Conservation (phyloP, 1,284 basidiomycete genomes). For the Cutaneotrichosporon cavernicola region DNA sequence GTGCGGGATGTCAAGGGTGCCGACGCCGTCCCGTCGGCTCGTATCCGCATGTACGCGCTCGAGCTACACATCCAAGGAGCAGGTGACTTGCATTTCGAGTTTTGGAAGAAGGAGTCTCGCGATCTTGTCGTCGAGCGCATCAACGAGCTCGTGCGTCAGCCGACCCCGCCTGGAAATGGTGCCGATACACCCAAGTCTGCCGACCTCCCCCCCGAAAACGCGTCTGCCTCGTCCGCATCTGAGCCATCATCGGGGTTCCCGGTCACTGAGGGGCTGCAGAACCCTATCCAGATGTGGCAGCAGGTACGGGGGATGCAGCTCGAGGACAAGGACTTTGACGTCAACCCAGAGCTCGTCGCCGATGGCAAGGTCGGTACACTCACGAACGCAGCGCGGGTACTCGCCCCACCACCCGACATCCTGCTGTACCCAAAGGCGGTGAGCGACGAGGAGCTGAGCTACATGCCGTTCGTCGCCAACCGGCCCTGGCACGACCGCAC, state of each 20-base stretch:
- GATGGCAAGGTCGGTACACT: slow-evolving; percentile 8
- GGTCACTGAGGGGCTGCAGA: background rate
- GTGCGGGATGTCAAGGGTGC: slow-evolving; percentile 56
- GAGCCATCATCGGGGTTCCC: background rate
- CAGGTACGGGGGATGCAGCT: slow-evolving; percentile 6
- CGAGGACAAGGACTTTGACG: slow-evolving; percentile 10
- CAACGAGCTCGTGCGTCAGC: slow-evolving; percentile 23
- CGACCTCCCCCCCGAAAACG: background rate
- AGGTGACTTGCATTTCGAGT: slow-evolving; percentile 59
- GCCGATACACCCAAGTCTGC: background rate
- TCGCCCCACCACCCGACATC: slow-evolving; percentile 36
- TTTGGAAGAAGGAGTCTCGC: slow-evolving; percentile 55
- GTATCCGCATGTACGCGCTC: slow-evolving; percentile 57
- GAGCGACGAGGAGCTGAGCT: slow-evolving; percentile 39
- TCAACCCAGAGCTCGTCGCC: slow-evolving; percentile 18
- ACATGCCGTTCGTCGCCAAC: slow-evolving; percentile 52
- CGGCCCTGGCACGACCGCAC: slow-evolving; percentile 23
- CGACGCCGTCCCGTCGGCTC: slow-evolving; percentile 46
- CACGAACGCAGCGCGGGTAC: slow-evolving; percentile 37
- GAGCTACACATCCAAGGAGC: slow-evolving; percentile 59
- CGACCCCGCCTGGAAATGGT: background rate
- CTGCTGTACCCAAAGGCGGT: slow-evolving; percentile 32
- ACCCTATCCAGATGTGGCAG: slow-evolving; percentile 7
- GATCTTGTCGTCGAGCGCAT: slow-evolving; percentile 54
- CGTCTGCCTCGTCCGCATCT: background rate